phyloP scores from a whole-genome alignment of 2,329 filamentous ascomycete species.

The Nigrospora sphaerica region DNA sequence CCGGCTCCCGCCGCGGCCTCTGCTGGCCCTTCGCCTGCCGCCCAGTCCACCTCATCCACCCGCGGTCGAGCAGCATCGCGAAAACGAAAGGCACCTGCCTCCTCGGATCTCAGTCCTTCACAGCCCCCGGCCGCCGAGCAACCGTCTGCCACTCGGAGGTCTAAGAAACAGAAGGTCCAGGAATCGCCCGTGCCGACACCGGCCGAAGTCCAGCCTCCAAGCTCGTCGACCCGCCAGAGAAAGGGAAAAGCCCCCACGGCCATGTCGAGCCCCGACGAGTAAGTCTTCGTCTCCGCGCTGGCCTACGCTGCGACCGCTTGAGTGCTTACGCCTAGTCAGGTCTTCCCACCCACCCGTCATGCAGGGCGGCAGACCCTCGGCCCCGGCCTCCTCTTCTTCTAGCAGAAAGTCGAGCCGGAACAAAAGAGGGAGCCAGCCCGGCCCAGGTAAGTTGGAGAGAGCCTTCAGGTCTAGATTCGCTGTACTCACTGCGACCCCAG shows the following conservation, averaged over 20 bases:
- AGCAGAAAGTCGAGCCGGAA: conserved; percentile 67
- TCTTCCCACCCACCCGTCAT: conserved; percentile 60
- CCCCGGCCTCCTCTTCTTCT: conserved; percentile 52
- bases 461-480: background rate
- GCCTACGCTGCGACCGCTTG: background rate
- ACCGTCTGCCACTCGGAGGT: conserved; percentile 44
- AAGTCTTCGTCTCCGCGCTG: conserved; percentile 21
- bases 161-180: conserved; percentile 65
- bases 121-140: conserved; percentile 15
- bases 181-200: conserved; percentile 24
- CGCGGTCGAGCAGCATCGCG: conserved; percentile 36
- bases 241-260: conserved; percentile 54
- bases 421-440: conserved; percentile 53
- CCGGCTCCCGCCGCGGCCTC: conserved; percentile 26
- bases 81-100: conserved; percentile 67
- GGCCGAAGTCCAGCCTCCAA: conserved; percentile 22
- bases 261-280: conserved; percentile 69
- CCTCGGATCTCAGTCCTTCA: conserved; percentile 40
- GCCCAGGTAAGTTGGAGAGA: conserved; percentile 26
- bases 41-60: conserved; percentile 29
- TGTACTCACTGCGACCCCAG: background rate
- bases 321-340: conserved; percentile 33
- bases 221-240: conserved; percentile 39
- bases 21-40: conserved; percentile 31
- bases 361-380: conserved; percentile 41